Base-by-base conservation (phyloP, 345 rosid species). In the Brassica rapa region DNA sequence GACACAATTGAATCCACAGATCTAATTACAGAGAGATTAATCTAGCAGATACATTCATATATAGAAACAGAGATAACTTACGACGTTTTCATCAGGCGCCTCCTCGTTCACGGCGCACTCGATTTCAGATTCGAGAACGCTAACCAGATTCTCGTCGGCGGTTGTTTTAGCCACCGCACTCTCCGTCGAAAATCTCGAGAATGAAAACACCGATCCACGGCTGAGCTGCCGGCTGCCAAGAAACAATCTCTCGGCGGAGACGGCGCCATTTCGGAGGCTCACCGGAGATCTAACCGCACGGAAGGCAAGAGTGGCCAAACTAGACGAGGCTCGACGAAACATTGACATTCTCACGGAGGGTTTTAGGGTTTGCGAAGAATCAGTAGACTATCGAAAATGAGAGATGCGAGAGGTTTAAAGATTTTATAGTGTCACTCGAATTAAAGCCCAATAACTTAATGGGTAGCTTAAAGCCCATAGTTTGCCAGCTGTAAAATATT, bases 51-150 rank as follows among this genome's bases (percentile, higher is more conserved):
- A 33, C 37, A 12, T 37, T 41, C 21, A 19, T 73, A 6, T 43
- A 43, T 14, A 23, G 68, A 16, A 35, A 2, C 29, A 32, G 12
- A 32, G 12, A 53, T 0, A 24, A 68, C 84, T 78, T 73, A 82
- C 84, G 35, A 70, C 39, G 70, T 24, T 59, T 5, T 27, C 23
- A 35, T 80, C 69, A 27, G 84, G 86, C 1, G 78, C 77, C 1
- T 41, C 64, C 43, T 83, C 87, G 12, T 69, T 59, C 71, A 84
- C 76, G 7, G 90, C 89, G 68, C 91, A 87, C 1, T 84, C 89
- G 23, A 89, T 89, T 81, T 89, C 96, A 33, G 84, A 65, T 30
- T 83, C 81, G 29, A 90, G 81, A 41, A 85, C 86, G 12, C 79
- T 72, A 29, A 86, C 43, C 8, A 90, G 82, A 30, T 53, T 83